phyloP scores from a whole-genome alignment of 2,329 filamentous ascomycete species.

The Hymenoscyphus linearis region DNA sequence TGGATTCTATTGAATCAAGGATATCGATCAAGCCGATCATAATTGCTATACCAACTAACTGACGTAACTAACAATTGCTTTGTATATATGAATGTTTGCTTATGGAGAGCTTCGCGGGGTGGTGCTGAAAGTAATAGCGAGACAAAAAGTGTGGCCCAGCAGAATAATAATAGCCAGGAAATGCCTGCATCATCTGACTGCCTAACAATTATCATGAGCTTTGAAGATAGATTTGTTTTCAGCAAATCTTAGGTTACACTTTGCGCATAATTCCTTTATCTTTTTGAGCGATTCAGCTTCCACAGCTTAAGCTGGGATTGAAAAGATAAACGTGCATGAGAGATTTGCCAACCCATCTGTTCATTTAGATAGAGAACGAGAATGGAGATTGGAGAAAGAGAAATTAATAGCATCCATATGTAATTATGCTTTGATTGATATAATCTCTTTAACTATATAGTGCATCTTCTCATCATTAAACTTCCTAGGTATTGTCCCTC shows the following conservation, averaged over 20 bases:
- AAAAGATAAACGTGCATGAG: too few relatives aligned
- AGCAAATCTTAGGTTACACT: not conserved
- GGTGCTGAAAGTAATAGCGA: not conserved
- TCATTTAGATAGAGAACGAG: too few relatives aligned
- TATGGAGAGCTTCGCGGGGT: not conserved
- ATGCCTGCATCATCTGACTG: not conserved
- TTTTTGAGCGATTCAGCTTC: not conserved
- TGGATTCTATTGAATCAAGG: slow-evolving; percentile 12
- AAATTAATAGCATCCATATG: too few relatives aligned
- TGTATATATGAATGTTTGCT: not conserved
- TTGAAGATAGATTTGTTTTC: not conserved
- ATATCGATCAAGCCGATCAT: not conserved
- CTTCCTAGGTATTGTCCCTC: too few relatives aligned
- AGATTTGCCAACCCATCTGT: too few relatives aligned
- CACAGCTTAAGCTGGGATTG: too few relatives aligned
- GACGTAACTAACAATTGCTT: not conserved
- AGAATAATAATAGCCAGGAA: not conserved
- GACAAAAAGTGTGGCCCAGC: not conserved
- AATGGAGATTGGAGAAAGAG: too few relatives aligned
- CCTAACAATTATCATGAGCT: not conserved
- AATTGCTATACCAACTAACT: slow-evolving; percentile 1
- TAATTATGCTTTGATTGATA: too few relatives aligned
- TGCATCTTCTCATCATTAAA: too few relatives aligned
- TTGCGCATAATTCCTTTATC: not conserved
- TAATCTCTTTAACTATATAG: too few relatives aligned